These are phyloP conservation scores for Neonectria coccinea DNA, from an alignment of 2,329 filamentous ascomycete species.

Conservation along the genomic window DNA sequence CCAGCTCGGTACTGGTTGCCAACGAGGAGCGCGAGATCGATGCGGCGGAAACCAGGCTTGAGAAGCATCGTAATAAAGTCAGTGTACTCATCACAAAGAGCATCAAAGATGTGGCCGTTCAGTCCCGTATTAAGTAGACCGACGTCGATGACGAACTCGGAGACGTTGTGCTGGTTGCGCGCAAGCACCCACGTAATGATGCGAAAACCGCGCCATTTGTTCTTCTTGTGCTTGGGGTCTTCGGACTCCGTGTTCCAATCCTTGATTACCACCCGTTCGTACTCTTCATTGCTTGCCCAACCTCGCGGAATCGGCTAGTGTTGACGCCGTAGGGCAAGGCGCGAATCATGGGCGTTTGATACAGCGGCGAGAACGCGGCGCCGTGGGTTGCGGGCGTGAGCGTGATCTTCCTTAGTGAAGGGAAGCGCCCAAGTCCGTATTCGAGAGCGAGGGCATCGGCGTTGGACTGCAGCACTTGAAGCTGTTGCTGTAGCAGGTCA, in stretches of 20 bases:
- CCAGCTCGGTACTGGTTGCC: background rate
- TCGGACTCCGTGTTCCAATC: background rate
- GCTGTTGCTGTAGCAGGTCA: background rate
- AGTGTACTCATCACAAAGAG: conserved; percentile 3
- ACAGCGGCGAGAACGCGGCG: conserved; percentile 7
- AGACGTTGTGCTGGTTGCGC: background rate
- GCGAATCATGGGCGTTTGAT: conserved; percentile 17
- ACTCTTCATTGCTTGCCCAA: background rate
- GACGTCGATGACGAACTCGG: conserved; percentile 13
- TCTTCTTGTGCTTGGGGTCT: background rate
- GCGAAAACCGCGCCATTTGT: conserved; percentile 6
- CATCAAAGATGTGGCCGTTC: conserved; percentile 28
- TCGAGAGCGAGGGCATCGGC: background rate
- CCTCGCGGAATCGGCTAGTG: conserved; percentile 4
- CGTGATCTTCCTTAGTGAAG: conserved; percentile 7
- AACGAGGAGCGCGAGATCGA: conserved; percentile 18
- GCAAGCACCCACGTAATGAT: conserved; percentile 9
- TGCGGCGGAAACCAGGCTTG: conserved; percentile 7
- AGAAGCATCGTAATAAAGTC: background rate
- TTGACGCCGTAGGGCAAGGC: conserved; percentile 13
- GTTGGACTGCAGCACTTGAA: background rate
- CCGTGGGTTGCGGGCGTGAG: conserved; percentile 11
- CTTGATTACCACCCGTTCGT: background rate
- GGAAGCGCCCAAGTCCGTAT: background rate
- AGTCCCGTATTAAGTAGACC: conserved; percentile 7